Base-by-base conservation (phyloP, 805 yeast species). In the Kluyveromyces nonfermentans region DNA sequence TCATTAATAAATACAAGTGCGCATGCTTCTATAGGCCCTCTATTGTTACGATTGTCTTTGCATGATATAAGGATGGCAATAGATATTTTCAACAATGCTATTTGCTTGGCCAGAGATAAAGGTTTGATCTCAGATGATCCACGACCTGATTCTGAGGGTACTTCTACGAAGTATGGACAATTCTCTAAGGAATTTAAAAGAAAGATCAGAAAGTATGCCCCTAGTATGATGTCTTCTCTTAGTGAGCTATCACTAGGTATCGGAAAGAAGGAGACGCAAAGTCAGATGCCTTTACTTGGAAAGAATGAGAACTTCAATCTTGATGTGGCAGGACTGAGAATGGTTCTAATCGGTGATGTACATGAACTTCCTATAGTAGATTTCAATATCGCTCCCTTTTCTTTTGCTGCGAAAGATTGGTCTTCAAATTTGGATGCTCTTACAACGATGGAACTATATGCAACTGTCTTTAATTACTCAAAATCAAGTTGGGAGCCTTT, bases 401-500 rank as follows among this genome's bases (percentile, higher is more conserved):
- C 75, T 10, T 59, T 82, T 1, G 67, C 67, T 28, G 89, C 87
- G 0, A 73, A 74, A 43, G 85, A 89, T 54, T 89, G 97, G 97
- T 82, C 95, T 0, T 79, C 89, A 1, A 89, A 85, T 47, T 62
- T 89, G 43, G 80, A 79, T 52, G 84, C 86, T 1, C 79, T 78
- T 45, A 70, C 82, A 0, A 74, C 75, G 20, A 62, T 88, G 31
- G 84, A 78, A 47, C 72, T 87, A 0, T 75, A 68, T 47, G 74
- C 84, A 8, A 88, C 86, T 60, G 77, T 86, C 17, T 89, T 84
- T 69, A 88, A 88, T 60, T 89, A 89, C 60, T 77, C 96, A 0
- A 78, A 84, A 48, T 88, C 96, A 3, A 75, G 87, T 0, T 89
- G 98, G 97, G 97, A 93, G 55, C 97, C 98, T 0, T 67, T 93